These are phyloP conservation scores for Serendipita sp. DNA, from an alignment of 768 basidiomycete species.

Conservation along the genomic window DNA sequence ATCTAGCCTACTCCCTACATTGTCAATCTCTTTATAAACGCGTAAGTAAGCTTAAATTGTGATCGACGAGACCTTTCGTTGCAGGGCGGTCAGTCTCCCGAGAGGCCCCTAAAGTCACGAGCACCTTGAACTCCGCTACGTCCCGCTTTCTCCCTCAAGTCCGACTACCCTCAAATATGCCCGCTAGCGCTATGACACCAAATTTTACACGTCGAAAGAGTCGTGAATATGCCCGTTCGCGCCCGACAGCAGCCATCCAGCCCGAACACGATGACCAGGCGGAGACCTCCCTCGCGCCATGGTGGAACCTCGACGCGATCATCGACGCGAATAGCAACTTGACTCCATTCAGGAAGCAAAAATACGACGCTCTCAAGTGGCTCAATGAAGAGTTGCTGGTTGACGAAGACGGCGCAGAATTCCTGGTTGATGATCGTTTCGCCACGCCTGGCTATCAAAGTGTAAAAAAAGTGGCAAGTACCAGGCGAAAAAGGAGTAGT, in stretches of 20 bases:
- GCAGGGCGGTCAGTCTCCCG: neutral
- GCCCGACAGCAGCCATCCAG: no score
- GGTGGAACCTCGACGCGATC: conserved; percentile 1
- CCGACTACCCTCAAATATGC: no score
- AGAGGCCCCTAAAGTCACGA: neutral
- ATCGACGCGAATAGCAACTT: neutral
- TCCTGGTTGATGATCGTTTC: conserved; percentile 1
- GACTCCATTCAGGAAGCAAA: neutral
- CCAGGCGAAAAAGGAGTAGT: neutral
- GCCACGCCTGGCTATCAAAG: neutral
- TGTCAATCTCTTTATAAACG: no score
- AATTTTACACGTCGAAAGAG: neutral
- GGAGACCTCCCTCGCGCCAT: neutral
- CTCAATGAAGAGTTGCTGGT: neutral
- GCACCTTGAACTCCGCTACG: neutral
- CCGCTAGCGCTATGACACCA: no score
- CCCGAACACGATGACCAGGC: neutral
- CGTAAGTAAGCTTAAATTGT: no score
- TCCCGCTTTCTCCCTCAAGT: neutral
- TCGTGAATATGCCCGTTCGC: neutral
- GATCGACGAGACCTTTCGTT: no score
- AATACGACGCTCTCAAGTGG: conserved; percentile 1
- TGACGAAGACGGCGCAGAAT: conserved; percentile 3
- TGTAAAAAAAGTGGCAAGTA: neutral
- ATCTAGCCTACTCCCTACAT: no score